These are phyloP conservation scores for Ampelomyces quisqualis DNA, from an alignment of 2,329 filamentous ascomycete genomes.

Conservation along the genomic window DNA sequence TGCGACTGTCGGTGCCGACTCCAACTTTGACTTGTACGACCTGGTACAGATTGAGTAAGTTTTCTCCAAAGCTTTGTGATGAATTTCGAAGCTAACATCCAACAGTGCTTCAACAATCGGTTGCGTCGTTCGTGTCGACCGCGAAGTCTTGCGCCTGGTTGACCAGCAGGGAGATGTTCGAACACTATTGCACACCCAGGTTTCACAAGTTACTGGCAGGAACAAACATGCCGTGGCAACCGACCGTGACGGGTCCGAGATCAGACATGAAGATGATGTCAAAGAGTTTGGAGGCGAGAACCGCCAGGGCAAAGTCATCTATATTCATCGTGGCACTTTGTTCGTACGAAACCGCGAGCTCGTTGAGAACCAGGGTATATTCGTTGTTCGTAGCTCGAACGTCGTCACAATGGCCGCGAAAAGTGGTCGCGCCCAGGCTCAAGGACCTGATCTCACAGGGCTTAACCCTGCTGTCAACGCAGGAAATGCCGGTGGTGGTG, in stretches of 20 bases:
- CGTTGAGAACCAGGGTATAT: conserved; percentile 85
- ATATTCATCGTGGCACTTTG: conserved; percentile 89
- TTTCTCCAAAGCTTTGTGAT: background rate
- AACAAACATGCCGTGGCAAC: conserved; percentile 85
- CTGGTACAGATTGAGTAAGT: conserved; percentile 84
- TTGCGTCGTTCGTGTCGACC: conserved; percentile 91
- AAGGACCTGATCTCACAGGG: conserved; percentile 77
- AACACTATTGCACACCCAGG: conserved; percentile 84
- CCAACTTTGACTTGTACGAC: conserved; percentile 89
- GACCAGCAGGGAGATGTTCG: conserved; percentile 86
- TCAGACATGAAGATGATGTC: conserved; percentile 86
- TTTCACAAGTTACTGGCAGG: conserved; percentile 82
- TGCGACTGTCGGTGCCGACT: conserved; percentile 79
- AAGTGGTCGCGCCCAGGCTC: conserved; percentile 72
- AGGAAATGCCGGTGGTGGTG: conserved; percentile 53
- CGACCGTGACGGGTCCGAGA: conserved; percentile 90
- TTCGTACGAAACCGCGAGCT: conserved; percentile 84
- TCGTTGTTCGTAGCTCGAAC: conserved; percentile 81
- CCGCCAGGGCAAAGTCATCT: conserved; percentile 83
- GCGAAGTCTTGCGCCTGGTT: conserved; percentile 83
- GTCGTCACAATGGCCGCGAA: conserved; percentile 93
- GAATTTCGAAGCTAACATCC: conserved; percentile 9
- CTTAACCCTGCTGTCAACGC: conserved; percentile 85
- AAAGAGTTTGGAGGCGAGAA: conserved; percentile 86
- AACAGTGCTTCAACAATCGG: conserved; percentile 77